Evolutionary conservation across 208 protist species (phyloP).

Genomic region (Trypanosoma lewisi): DNA sequence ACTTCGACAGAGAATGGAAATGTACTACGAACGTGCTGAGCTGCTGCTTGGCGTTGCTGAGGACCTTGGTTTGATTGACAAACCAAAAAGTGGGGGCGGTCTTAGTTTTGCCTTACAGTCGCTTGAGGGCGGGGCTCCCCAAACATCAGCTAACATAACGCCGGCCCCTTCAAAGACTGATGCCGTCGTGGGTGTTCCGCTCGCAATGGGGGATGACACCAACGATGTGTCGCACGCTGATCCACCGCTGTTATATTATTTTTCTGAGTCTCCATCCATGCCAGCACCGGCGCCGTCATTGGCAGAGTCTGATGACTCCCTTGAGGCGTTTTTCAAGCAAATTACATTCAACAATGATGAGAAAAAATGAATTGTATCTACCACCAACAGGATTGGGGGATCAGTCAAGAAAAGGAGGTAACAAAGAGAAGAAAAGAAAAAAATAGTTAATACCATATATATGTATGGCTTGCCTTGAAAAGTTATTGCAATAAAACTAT

Average conservation of each 20-base stretch:
- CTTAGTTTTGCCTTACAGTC: background rate
- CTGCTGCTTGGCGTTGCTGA: conserved; percentile 64
- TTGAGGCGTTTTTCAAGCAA: conserved; percentile 10
- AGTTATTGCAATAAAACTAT: no score
- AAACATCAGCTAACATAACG: background rate
- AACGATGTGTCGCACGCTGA: background rate
- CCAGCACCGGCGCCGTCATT: background rate
- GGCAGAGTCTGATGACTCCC: background rate
- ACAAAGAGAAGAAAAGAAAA: no score
- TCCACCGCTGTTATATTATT: conserved; percentile 34
- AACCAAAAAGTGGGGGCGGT: conserved; percentile 33
- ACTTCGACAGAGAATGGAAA: conserved; percentile 47
- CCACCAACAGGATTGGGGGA: background rate
- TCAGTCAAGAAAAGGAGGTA: no score
- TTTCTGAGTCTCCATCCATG: conserved; percentile 22
- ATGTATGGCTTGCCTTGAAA: no score
- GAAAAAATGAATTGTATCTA: background rate
- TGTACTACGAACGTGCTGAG: conserved; percentile 68
- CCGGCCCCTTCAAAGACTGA: background rate
- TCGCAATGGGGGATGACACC: conserved; percentile 12
- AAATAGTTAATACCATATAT: no score
- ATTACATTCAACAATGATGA: conserved; percentile 31
- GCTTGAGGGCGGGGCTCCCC: background rate
- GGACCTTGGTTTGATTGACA: conserved; percentile 59
- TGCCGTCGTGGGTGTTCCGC: conserved; percentile 57